Conservation (phyloP, 2,329 filamentous ascomycete species). For the Coleophoma crateriformis region DNA sequence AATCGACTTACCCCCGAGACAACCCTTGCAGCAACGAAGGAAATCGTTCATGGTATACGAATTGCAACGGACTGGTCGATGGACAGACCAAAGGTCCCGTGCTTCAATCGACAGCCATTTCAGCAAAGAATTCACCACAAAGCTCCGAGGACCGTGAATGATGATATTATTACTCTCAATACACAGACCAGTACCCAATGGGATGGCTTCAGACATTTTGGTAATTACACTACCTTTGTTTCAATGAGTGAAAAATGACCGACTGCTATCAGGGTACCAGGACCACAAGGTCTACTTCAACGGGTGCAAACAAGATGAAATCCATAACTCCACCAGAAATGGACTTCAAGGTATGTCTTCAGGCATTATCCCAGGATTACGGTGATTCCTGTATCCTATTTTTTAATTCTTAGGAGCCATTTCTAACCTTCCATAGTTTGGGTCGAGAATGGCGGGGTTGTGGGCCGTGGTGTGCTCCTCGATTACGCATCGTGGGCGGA, state of each 20-base stretch:
- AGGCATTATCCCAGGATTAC: not conserved
- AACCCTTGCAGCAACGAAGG: slow-evolving; percentile 31
- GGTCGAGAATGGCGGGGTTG: slow-evolving; percentile 38
- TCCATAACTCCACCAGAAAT: slow-evolving; percentile 13
- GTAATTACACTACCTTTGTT: slow-evolving; percentile 2
- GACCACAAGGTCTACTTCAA: slow-evolving; percentile 27
- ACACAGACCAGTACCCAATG: slow-evolving; percentile 39
- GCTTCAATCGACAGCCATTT: slow-evolving; percentile 25
- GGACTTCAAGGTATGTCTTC: slow-evolving; percentile 17
- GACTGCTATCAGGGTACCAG: slow-evolving; percentile 21
- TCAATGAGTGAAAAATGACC: not conserved
- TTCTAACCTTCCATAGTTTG: slow-evolving; percentile 27
- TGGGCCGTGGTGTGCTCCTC: slow-evolving; percentile 43
- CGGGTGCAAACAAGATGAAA: slow-evolving; percentile 22
- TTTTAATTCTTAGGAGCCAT: slow-evolving; percentile 10
- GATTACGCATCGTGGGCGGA: slow-evolving; percentile 54
- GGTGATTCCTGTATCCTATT: not conserved
- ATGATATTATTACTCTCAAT: slow-evolving; percentile 29
- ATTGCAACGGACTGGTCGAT: slow-evolving; percentile 31
- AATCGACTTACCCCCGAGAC: slow-evolving; percentile 38
- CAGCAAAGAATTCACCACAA: slow-evolving; percentile 21
- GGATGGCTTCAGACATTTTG: slow-evolving; percentile 38
- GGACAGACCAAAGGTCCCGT: slow-evolving; percentile 11
- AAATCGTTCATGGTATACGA: slow-evolving; percentile 34
- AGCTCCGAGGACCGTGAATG: slow-evolving; percentile 16